Evolutionary conservation across 2,329 filamentous ascomycete genomes (phyloP).

Genomic region (Zymoseptoria passerinii): DNA sequence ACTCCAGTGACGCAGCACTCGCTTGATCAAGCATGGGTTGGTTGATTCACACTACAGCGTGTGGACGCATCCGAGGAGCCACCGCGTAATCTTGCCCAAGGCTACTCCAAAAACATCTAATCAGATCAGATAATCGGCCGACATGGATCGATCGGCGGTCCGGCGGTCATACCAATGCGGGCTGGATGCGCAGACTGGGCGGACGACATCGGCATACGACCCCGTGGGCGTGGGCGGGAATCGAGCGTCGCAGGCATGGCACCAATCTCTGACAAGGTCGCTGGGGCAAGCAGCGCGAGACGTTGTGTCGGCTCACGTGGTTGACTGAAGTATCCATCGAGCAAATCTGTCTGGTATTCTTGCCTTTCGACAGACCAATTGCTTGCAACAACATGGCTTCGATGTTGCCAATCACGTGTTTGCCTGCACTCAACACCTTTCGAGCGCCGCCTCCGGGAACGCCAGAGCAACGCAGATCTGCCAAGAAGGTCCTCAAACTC

Average conservation of each 20-base stretch:
- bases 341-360: too few species aligned
- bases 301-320: too few species aligned
- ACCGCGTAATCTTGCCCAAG: too few species aligned
- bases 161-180: too few species aligned
- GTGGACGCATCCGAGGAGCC: too few species aligned
- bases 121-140: slow-evolving; percentile 1
- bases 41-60: too few species aligned
- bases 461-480: neutral
- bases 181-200: too few species aligned
- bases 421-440: neutral
- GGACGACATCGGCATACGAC: neutral
- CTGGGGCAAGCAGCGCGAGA: neutral
- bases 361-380: neutral
- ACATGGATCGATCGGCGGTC: too few species aligned
- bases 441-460: neutral
- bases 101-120: too few species aligned
- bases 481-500: neutral
- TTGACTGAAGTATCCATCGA: neutral
- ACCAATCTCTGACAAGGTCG: too few species aligned
- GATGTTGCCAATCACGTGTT: neutral
- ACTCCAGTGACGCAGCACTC: too few species aligned
- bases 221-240: neutral
- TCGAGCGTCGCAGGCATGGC: neutral
- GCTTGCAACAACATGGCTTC: neutral
- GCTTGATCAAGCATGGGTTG: too few species aligned